Conservation (phyloP, 306 rosid species). For the Glycine tomentella region DNA sequence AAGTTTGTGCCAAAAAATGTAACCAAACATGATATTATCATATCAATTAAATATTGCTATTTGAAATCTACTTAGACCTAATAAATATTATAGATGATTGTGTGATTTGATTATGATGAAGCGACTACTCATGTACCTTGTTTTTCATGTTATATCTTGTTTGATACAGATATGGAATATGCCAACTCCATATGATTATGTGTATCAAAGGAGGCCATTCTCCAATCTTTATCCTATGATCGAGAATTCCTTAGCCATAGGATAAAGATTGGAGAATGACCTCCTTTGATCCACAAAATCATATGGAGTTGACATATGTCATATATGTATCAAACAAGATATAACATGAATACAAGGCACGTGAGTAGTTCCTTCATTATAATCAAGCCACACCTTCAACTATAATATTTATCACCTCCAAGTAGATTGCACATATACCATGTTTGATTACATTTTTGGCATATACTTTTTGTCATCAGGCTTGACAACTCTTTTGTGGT, state of each 20-base stretch:
- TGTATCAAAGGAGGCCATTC: no score
- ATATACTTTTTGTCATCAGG: not conserved
- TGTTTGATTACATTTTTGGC: slow-evolving; percentile 39
- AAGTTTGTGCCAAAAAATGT: no score
- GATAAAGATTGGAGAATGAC: not conserved
- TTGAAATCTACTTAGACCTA: no score
- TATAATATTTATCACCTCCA: not conserved
- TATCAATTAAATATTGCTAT: no score
- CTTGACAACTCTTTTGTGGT: not conserved
- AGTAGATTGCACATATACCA: not conserved
- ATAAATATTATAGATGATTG: no score
- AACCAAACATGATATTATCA: no score
- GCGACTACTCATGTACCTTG: no score
- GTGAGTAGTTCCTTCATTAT: slow-evolving; percentile 8
- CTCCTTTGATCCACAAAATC: not conserved
- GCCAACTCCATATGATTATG: no score
- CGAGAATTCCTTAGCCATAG: not conserved
- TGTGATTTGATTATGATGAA: no score
- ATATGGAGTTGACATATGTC: slow-evolving; percentile 1
- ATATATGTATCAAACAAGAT: slow-evolving; percentile 14
- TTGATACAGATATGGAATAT: no score
- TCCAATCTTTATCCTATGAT: not conserved
- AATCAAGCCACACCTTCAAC: slow-evolving; percentile 10
- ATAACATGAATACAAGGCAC: slow-evolving; percentile 5
- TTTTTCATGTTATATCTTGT: no score